A percentile compares a stretch with the other conserved stretches of the same genome.
Conservation (phyloP, 176 grass and related monocot species). For the Luzula sylvatica region DNA sequence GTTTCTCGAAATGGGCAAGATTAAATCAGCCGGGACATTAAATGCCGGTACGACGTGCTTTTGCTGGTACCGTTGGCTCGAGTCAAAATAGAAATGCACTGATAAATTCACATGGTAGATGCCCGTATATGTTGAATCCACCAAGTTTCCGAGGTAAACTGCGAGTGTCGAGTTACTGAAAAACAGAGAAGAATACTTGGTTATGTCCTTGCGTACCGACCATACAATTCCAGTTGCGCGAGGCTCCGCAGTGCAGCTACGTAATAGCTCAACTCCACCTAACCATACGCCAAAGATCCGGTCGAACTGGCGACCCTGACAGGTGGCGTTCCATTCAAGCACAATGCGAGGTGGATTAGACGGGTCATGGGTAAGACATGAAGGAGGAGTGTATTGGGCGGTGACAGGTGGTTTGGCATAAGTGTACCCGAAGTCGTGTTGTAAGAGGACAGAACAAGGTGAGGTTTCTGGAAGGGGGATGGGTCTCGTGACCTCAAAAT, state of each 20-base stretch:
- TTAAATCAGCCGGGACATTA: slow-evolving; percentile 25
- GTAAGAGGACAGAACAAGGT: slow-evolving; percentile 50
- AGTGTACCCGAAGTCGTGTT: slow-evolving; percentile 56
- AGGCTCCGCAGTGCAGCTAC: slow-evolving; percentile 64
- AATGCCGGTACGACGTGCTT: background rate
- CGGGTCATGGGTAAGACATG: slow-evolving; percentile 19
- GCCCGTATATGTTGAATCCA: slow-evolving; percentile 55
- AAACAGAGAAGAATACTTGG: slow-evolving; percentile 53
- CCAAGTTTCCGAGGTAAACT: slow-evolving; percentile 59
- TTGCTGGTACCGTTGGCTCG: background rate
- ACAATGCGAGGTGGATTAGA: slow-evolving; percentile 37
- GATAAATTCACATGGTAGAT: slow-evolving; percentile 55
- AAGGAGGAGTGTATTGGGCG: slow-evolving; percentile 38
- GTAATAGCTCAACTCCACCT: slow-evolving; percentile 57
- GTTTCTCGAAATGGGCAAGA: slow-evolving; percentile 51
- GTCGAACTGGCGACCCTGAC: slow-evolving; percentile 53
- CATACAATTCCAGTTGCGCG: slow-evolving; percentile 42
- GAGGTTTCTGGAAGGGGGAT: slow-evolving; percentile 37
- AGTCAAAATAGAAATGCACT: slow-evolving; percentile 54
- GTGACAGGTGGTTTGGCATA: slow-evolving; percentile 43
- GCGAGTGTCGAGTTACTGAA: slow-evolving; percentile 34
- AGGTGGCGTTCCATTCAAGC: slow-evolving; percentile 53
- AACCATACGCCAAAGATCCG: slow-evolving; percentile 80
- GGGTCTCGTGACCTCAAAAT: slow-evolving; percentile 70
- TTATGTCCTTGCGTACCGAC: slow-evolving; percentile 65